These are phyloP conservation scores for Triangularia verruculosa DNA, from an alignment of 2,329 filamentous ascomycete genomes.

Conservation along the genomic window DNA sequence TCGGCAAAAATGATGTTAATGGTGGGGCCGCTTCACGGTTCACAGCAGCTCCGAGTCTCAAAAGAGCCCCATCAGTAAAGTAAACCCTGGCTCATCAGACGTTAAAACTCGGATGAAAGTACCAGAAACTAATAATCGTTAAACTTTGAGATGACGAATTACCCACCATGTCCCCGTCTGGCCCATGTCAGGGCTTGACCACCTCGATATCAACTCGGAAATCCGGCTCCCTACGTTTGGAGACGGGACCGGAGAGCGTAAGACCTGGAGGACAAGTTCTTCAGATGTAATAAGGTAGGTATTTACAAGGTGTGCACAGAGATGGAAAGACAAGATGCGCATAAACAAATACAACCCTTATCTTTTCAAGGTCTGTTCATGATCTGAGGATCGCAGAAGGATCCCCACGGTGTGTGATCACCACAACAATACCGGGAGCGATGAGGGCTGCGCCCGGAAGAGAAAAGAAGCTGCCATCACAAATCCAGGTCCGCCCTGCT, in stretches of 20 bases:
- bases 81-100: not conserved
- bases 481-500: not conserved
- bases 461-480: not conserved
- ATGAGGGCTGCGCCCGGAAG: not conserved
- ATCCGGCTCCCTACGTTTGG: not conserved
- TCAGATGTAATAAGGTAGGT: not conserved
- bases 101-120: not conserved
- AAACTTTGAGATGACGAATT: not conserved
- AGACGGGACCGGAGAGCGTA: not conserved
- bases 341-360: conserved; percentile 6
- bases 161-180: not conserved
- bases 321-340: not conserved
- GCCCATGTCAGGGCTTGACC: not conserved
- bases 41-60: conserved; percentile 9
- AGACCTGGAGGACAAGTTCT: not conserved
- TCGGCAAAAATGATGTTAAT: not conserved
- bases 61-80: not conserved
- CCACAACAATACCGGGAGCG: conserved; percentile 3
- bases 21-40: conserved; percentile 8
- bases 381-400: conserved; percentile 1
- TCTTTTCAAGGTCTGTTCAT: not conserved
- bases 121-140: not conserved
- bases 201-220: not conserved
- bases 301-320: not conserved
- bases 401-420: conserved; percentile 5